Base-by-base conservation (phyloP, 2,329 filamentous ascomycete species). In the Claviceps sp. region DNA sequence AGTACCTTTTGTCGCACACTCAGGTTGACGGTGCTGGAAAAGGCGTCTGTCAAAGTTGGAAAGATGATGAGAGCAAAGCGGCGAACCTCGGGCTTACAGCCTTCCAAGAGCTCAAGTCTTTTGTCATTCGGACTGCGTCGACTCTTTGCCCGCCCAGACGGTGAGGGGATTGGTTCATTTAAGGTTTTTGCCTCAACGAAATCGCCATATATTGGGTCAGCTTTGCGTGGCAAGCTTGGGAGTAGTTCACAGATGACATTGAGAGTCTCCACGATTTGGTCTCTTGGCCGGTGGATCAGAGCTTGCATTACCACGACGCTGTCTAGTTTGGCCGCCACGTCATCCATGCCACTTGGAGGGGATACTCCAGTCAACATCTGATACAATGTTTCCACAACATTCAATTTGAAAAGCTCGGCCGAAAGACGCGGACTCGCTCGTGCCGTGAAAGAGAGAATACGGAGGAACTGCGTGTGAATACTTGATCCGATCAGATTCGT, bases 261-360 rank as follows among this genome's bases (percentile, higher is more conserved):
- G 56, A 98, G 77, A 1, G 94, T 96, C 72, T 98, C 93, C 59
- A 91, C 93, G 18, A 98, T 87, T 68, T 98, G 93, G 59, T 98
- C 94, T 52, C 90, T 84, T 6, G 93, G 93, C 42, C 91, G 84
- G 63, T 97, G 93, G 50, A 98, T 95, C 56, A 98, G 76, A 40
- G 94, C 89, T 70, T 98, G 93, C 94, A 98, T 98, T 61, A 98
- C 93, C 46, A 98, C 81, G 52, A 97, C 91, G 63, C 89, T 95
- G 67, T 97, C 91, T 57, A 97, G 85, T 69, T 94, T 95, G 40
- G 81, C 85, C 34, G 83, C 85, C 53, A 89, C 79, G 64, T 91
- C 84, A 38, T 89, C 83, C 1, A 78, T 83, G 37, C 85, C 87
- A 56, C 75, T 79, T 0, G 93, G 93, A 1, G 93, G 90, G 0